phyloP scores from a whole-genome alignment of 805 yeast genomes.

The Wickerhamomyces queroliae region DNA sequence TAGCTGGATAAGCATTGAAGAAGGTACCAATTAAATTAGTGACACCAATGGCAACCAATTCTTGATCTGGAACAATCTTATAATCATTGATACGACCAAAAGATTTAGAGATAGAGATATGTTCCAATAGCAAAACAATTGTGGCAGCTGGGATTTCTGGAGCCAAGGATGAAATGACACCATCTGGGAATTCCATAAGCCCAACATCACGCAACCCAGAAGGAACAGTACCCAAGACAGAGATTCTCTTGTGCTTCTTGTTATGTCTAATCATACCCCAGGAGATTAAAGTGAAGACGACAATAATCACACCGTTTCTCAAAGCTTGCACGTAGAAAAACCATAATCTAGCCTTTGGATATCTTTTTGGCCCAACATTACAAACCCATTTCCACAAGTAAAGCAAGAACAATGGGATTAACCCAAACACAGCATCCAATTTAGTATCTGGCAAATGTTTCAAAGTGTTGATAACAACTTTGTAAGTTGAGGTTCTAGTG shows the following conservation, averaged over 20 bases:
- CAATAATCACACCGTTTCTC: conserved; percentile 76
- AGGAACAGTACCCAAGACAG: conserved; percentile 73
- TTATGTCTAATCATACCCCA: conserved; percentile 64
- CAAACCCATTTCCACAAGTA: conserved; percentile 66
- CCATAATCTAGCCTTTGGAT: conserved; percentile 44
- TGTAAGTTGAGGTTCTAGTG: conserved; percentile 66
- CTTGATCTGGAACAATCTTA: conserved; percentile 89
- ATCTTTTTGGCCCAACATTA: conserved; percentile 54
- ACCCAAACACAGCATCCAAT: conserved; percentile 86
- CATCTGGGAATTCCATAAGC: conserved; percentile 57
- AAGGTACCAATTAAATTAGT: conserved; percentile 88
- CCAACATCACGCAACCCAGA: conserved; percentile 78
- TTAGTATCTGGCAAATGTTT: conserved; percentile 65
- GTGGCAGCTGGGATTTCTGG: conserved; percentile 81
- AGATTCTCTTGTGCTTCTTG: conserved; percentile 36
- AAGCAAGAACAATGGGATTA: conserved; percentile 66
- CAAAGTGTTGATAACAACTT: conserved; percentile 64
- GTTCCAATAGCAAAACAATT: conserved; percentile 80
- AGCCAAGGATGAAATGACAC: conserved; percentile 55
- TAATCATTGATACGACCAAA: conserved; percentile 91
- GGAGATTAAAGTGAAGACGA: conserved; percentile 77
- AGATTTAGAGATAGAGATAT: conserved; percentile 89
- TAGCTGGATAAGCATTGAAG: conserved; percentile 91
- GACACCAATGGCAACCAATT: conserved; percentile 88
- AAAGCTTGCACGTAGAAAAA: conserved; percentile 72